Base-by-base conservation (phyloP, 805 yeast species). In the Yamadazyma sp. region DNA sequence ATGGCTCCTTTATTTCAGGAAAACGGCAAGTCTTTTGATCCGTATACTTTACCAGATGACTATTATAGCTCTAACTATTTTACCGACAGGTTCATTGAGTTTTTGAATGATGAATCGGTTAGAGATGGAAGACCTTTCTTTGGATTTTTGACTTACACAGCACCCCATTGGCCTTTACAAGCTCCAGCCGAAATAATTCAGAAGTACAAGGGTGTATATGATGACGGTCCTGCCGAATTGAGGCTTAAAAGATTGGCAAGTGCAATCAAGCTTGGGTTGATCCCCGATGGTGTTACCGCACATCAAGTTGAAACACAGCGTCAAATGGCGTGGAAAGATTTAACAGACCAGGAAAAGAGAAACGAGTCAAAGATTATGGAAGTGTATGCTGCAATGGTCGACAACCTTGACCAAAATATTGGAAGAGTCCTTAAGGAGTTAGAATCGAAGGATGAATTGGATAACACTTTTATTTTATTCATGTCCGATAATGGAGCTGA, bases 401-500 rank as follows among this genome's bases (percentile, higher is more conserved):
- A 77, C 28, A 54, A 68, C 3, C 48, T 78, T 52, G 84, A 78
- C 47, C 50, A 50, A 24, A 68, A 77, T 39, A 57, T 78, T 22
- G 84, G 83, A 2, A 60, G 70, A 37, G 69, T 77, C 1, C 39
- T 77, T 4, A 56, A 65, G 4, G 54, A 62, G 14, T 54, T 78
- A 17, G 67, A 74, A 47, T 35, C 45, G 3, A 52, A 58, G 1
- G 74, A 67, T 9, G 74, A 75, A 49, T 52, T 67, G 18, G 81
- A 77, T 27, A 73, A 78, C 54, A 78, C 83, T 0, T 61, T 77
- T 46, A 61, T 78, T n/a, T 44, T 76, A 22, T 78, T 78, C 58
- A 73, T 77, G 71, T 75, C 82, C 3, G 83, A 78, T 53, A 78
- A 78, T 52, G 84, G 83, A 16, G 83, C 83, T 4, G 83, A 78